Conservation (phyloP, 768 basidiomycete genomes). For the Suillus occidentalis region DNA sequence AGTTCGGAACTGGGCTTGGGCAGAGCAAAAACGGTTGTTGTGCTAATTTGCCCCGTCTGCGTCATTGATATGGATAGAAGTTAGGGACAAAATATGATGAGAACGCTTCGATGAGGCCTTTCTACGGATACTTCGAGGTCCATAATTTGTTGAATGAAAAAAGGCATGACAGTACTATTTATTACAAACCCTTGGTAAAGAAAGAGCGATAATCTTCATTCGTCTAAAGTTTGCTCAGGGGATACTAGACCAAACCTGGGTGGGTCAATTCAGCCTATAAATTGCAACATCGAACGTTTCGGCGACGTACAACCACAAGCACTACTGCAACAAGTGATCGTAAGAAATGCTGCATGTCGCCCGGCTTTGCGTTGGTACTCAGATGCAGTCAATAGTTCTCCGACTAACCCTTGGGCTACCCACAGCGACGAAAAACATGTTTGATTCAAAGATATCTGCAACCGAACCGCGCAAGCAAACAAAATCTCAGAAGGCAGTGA, state of each 20-base stretch:
- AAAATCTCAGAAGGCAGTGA: background rate
- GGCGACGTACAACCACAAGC: constrained; percentile 76
- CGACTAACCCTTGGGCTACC: constrained; percentile 80
- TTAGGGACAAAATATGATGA: constrained; percentile 25
- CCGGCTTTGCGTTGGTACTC: constrained; percentile 95
- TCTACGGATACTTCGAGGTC: background rate
- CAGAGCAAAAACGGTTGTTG: background rate
- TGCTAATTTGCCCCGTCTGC: background rate
- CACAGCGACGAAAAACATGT: constrained; percentile 64
- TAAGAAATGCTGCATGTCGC: constrained; percentile 81
- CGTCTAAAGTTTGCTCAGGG: background rate
- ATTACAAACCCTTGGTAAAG: background rate
- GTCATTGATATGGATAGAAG: constrained; percentile 10
- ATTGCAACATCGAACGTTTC: constrained; percentile 3
- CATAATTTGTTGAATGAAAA: background rate
- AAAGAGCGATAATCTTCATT: background rate
- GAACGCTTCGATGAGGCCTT: background rate
- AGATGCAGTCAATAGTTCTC: constrained; percentile 85
- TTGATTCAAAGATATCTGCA: background rate
- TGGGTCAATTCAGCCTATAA: background rate
- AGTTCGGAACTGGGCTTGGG: background rate
- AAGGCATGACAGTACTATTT: constrained; percentile 33
- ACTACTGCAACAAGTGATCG: constrained; percentile 86
- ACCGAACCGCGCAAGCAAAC: background rate
- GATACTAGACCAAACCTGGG: background rate